These are phyloP conservation scores for Hypoxylon rickii DNA, from an alignment of 495 filamentous ascomycete genomes.

Conservation along the genomic window DNA sequence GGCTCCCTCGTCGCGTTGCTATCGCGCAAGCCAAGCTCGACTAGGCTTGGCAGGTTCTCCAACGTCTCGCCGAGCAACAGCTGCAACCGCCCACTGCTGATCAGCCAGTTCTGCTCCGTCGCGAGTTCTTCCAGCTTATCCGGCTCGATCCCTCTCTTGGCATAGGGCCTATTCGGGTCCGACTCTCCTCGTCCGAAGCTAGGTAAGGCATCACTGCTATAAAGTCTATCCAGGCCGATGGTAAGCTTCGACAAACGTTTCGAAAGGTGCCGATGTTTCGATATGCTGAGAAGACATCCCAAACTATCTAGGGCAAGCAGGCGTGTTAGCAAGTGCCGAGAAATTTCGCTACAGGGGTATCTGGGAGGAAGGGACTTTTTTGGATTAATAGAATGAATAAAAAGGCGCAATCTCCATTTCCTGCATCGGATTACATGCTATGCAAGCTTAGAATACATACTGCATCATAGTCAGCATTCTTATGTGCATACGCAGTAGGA, in stretches of 20 bases:
- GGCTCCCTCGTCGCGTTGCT: slow-evolving; percentile 20
- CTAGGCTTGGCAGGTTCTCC: slow-evolving; percentile 40
- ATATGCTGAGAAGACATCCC: slow-evolving; percentile 29
- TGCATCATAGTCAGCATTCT: slow-evolving; percentile 11
- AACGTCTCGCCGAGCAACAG: slow-evolving; percentile 43
- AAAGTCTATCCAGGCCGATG: slow-evolving; percentile 34
- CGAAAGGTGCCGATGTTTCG: slow-evolving; percentile 34
- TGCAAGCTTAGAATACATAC: slow-evolving; percentile 24
- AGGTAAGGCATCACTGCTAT: slow-evolving; percentile 25
- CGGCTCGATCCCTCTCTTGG: slow-evolving; percentile 19
- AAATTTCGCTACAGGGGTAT: neutral
- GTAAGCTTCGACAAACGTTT: slow-evolving; percentile 35
- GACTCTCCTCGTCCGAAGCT: neutral
- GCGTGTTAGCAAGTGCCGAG: neutral
- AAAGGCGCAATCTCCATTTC: no score
- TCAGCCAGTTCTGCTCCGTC: slow-evolving; percentile 32
- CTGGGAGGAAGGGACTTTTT: neutral
- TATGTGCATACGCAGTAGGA: no score
- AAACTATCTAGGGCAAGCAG: slow-evolving; percentile 22
- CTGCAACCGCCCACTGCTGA: slow-evolving; percentile 26
- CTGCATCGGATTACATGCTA: no score
- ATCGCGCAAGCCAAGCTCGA: slow-evolving; percentile 45
- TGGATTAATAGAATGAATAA: no score
- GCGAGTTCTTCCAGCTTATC: slow-evolving; percentile 28
- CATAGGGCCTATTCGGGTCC: slow-evolving; percentile 2